phyloP scores from a whole-genome alignment of 2,329 filamentous ascomycete species.

The Alternaria novae-zelandiae region DNA sequence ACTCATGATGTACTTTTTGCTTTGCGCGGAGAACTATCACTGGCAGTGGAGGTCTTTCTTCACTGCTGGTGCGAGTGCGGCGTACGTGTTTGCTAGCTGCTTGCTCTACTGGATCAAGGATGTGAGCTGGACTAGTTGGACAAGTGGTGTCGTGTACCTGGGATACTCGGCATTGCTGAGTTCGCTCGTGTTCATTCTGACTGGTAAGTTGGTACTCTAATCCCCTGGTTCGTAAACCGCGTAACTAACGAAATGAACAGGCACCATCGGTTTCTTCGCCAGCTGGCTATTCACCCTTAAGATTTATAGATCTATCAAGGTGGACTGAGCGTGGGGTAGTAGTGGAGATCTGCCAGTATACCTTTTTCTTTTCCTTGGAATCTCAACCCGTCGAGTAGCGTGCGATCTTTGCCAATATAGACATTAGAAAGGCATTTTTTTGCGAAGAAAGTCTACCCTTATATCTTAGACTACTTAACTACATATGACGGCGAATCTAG shows the following conservation, averaged over 20 bases:
- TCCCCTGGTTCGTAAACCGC: neutral
- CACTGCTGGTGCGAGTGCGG: conserved; percentile 86
- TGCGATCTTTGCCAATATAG: neutral
- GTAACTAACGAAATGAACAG: conserved; percentile 55
- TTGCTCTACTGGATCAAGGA: conserved; percentile 90
- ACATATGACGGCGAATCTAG: neutral
- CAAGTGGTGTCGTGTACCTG: conserved; percentile 88
- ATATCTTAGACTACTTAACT: neutral
- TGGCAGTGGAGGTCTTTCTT: conserved; percentile 98
- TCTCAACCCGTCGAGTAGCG: neutral
- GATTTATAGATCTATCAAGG: conserved; percentile 98
- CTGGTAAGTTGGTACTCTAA: conserved; percentile 67
- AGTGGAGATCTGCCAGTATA: neutral
- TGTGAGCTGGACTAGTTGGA: conserved; percentile 81
- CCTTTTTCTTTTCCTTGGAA: neutral
- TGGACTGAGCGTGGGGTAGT: conserved; percentile 66
- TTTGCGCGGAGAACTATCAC: conserved; percentile 96
- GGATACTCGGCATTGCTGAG: conserved; percentile 91
- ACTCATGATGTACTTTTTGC: conserved; percentile 92
- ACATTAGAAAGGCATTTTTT: neutral
- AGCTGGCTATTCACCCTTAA: conserved; percentile 93
- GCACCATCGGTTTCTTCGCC: conserved; percentile 92
- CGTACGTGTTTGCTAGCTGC: conserved; percentile 91
- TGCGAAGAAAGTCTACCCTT: neutral
- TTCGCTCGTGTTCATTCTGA: conserved; percentile 90